Evolutionary conservation across 805 yeast genomes (phyloP).

Genomic region (Candida tallmaniae): DNA sequence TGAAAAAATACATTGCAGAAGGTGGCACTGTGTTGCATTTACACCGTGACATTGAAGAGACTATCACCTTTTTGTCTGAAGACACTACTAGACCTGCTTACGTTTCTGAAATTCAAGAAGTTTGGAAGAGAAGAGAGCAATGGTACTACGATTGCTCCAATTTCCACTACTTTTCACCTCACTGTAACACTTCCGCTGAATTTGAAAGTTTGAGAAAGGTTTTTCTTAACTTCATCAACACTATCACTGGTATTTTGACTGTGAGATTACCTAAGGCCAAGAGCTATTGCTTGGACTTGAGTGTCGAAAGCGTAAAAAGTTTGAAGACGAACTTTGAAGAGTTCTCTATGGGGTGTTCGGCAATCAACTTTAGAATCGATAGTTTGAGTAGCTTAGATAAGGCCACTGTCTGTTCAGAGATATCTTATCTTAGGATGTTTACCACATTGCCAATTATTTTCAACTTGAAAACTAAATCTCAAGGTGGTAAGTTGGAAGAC

Average conservation of each 20-base stretch:
- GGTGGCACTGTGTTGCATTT: slow-evolving; percentile 87
- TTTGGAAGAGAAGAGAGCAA: slow-evolving; percentile 76
- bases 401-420: slow-evolving; percentile 66
- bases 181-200: slow-evolving; percentile 53
- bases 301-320: slow-evolving; percentile 55
- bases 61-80: slow-evolving; percentile 64
- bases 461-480: slow-evolving; percentile 71
- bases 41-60: slow-evolving; percentile 81
- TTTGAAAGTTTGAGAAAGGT: slow-evolving; percentile 54
- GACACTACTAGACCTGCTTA: slow-evolving; percentile 91
- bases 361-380: slow-evolving; percentile 83
- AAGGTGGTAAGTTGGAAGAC: slow-evolving; percentile 82
- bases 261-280: slow-evolving; percentile 40
- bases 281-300: slow-evolving; percentile 70
- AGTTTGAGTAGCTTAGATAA: slow-evolving; percentile 47
- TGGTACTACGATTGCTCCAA: slow-evolving; percentile 82
- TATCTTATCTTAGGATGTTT: slow-evolving; percentile 62
- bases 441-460: slow-evolving; percentile 72
- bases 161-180: slow-evolving; percentile 70
- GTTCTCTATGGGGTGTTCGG: slow-evolving; percentile 66
- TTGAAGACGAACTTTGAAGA: slow-evolving; percentile 44
- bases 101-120: slow-evolving; percentile 70
- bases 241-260: slow-evolving; percentile 53
- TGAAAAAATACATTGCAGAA: slow-evolving; percentile 47
- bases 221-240: slow-evolving; percentile 53